These are phyloP conservation scores for Yamadazyma membranifaciens DNA, from an alignment of 1,139 yeast genomes.

Conservation along the genomic window DNA sequence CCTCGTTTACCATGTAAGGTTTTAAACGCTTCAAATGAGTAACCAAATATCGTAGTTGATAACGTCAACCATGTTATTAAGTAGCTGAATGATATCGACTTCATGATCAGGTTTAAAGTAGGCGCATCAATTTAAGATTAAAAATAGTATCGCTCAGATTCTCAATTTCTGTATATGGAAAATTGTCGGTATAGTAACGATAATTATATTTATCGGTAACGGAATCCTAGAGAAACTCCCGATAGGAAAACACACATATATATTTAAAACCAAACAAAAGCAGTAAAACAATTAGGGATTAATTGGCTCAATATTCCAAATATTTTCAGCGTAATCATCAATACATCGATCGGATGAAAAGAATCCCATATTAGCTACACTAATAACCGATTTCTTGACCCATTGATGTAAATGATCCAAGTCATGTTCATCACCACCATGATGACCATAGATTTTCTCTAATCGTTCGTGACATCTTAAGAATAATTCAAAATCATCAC, in stretches of 20 bases:
- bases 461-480: constrained; percentile 76
- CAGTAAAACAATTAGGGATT: constrained; percentile 9
- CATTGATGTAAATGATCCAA: constrained; percentile 63
- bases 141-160: too few relatives aligned
- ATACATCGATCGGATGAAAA: constrained; percentile 89
- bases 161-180: too few relatives aligned
- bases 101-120: neutral
- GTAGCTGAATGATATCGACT: neutral
- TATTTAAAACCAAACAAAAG: too few relatives aligned
- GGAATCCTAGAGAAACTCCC: neutral
- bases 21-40: constrained; percentile 5
- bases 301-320: constrained; percentile 87
- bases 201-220: too few relatives aligned
- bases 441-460: constrained; percentile 64
- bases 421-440: constrained; percentile 40
- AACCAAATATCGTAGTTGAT: neutral
- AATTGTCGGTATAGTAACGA: too few relatives aligned
- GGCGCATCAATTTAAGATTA: constrained; percentile 3
- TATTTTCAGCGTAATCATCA: constrained; percentile 87
- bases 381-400: constrained; percentile 71
- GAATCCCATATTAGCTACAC: constrained; percentile 94
- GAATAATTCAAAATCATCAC: constrained; percentile 86
- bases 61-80: constrained; percentile 1
- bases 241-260: neutral
- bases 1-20: neutral